phyloP scores from a whole-genome alignment of 306 rosid species.

The Ormosia semicastrata region DNA sequence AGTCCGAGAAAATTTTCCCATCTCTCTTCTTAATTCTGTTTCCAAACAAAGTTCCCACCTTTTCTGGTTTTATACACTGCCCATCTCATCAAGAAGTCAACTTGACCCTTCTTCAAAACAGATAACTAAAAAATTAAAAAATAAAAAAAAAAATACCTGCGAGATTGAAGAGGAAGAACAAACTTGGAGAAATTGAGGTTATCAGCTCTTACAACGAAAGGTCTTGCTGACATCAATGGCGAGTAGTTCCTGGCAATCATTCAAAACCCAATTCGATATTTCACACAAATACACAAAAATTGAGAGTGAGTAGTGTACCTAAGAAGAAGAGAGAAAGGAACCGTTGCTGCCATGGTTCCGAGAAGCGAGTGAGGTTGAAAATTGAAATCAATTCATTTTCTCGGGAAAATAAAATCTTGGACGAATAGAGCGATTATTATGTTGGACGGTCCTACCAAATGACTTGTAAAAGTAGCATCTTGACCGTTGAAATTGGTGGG shows the following conservation, averaged over 20 bases:
- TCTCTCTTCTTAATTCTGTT: not conserved
- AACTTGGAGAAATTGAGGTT: constrained; percentile 35
- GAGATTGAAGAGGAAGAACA: constrained; percentile 39
- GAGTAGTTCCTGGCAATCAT: constrained; percentile 46
- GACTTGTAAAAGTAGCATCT: constrained; percentile 21
- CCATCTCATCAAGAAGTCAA: not conserved
- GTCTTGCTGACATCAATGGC: constrained; percentile 42
- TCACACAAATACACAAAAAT: not conserved
- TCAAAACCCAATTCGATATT: constrained; percentile 5
- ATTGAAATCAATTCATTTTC: not conserved
- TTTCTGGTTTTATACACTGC: not conserved
- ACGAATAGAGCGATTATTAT: not conserved
- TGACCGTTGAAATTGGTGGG: constrained; percentile 39
- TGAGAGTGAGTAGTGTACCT: constrained; percentile 34
- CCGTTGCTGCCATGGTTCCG: constrained; percentile 54
- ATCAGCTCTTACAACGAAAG: constrained; percentile 47
- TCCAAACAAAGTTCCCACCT: not conserved
- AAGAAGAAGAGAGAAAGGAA: constrained; percentile 45
- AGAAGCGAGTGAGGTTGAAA: not conserved
- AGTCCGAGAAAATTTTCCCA: not conserved
- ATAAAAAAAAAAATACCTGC: constrained; percentile 37
- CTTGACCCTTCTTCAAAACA: not conserved
- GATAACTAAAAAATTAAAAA: not conserved
- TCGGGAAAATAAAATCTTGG: not conserved
- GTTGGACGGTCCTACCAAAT: not conserved